Base-by-base conservation (phyloP, 371 early-diverging fungal genomes). In the Lichtheimia hyalospora region DNA sequence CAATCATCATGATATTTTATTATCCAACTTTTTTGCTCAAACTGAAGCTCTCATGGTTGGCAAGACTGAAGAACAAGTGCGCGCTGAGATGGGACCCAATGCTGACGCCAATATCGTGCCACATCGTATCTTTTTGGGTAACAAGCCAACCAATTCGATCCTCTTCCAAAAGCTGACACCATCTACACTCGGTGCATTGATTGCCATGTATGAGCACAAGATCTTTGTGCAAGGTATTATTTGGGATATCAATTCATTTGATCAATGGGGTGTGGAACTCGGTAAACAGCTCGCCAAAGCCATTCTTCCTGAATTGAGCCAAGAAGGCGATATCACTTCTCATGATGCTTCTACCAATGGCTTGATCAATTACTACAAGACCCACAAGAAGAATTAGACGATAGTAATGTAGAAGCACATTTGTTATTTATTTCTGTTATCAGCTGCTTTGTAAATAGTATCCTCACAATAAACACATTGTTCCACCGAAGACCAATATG, bases 171-270 rank as follows among this genome's bases (percentile, higher is more conserved):
- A 90, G 74, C 74, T 97, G 61, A 93, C 92, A 14, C 98, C 99
- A 13, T 85, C 84, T 44, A 91, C 91, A 2, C 85, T 99, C 14
- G 99, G 99, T 49, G 83, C 91, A 8, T 75, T 99, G 63, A 90
- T 99, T 71, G 95, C 98, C 43, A 70, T 97, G 75, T 99, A 99
- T 69, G 99, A 99, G 83, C 99, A 99, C 88, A 99, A 99, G 89
- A 98, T 99, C 71, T 99, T 98, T 73, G 91, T 93, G 18, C 98
- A 97, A 81, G 99, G 99, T 53, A 87, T 92, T 42, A 90, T 97
- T 65, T 99, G 97, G 98, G 84, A 92, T 66, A 95, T 99, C 78
- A 99, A 99, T 86, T 93, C 94, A 28, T 92, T 82, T 73, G 96
- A 96, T 68, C 96, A 99, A 84, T 98, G 98, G 95, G 99, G 99